phyloP scores from a whole-genome alignment of 345 rosid genomes.

The Raphanus raphanistrum region DNA sequence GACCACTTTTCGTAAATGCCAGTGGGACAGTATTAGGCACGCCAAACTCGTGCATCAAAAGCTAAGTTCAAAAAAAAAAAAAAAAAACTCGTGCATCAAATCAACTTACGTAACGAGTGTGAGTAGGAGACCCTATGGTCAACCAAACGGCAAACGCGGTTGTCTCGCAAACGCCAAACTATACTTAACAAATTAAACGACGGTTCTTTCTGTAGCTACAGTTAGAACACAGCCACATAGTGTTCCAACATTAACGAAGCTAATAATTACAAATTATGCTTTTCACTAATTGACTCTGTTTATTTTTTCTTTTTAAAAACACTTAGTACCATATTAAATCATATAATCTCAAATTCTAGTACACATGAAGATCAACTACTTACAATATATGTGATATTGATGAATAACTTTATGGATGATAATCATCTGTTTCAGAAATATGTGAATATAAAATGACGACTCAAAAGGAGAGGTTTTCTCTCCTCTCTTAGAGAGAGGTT shows the following conservation, averaged over 20 bases:
- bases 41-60: conserved; percentile 22
- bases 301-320: too few species aligned
- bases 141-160: conserved; percentile 11
- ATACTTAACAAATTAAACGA: neutral
- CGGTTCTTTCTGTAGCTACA: neutral
- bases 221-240: neutral
- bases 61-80: too few species aligned
- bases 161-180: conserved; percentile 21
- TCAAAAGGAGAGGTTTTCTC: too few species aligned
- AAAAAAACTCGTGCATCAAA: conserved; percentile 24
- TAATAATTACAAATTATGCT: neutral
- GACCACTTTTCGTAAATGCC: conserved; percentile 6
- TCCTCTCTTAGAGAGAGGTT: too few species aligned
- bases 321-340: too few species aligned
- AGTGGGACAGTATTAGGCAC: conserved; percentile 10
- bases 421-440: too few species aligned
- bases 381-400: too few species aligned
- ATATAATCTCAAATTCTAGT: too few species aligned
- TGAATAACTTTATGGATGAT: too few species aligned
- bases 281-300: too few species aligned
- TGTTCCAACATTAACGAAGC: neutral
- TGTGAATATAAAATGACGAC: too few species aligned
- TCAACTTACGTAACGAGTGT: neutral
- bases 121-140: conserved; percentile 6
- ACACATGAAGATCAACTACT: too few species aligned